phyloP scores from a whole-genome alignment of 768 basidiomycete species.

The Tricholoma terreum region DNA sequence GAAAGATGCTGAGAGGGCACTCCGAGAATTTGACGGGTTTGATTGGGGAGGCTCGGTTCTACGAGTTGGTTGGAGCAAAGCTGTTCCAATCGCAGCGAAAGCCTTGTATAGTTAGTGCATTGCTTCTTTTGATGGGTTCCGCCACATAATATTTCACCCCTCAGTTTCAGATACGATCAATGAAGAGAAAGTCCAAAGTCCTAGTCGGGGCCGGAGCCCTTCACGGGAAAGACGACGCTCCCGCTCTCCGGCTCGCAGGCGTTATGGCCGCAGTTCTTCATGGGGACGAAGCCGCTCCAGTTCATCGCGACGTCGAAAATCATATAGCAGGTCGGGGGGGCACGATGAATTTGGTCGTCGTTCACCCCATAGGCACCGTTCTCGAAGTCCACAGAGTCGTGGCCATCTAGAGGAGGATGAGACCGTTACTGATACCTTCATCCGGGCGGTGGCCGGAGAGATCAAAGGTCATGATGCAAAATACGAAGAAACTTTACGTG shows the following conservation, averaged over 20 bases:
- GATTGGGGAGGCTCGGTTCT: conserved; percentile 92
- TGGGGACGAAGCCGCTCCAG: conserved; percentile 42
- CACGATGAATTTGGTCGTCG: conserved; percentile 30
- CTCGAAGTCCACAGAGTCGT: conserved; percentile 48
- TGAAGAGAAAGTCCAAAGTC: conserved; percentile 20
- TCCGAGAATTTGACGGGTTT: conserved; percentile 87
- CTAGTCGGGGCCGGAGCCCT: conserved; percentile 33
- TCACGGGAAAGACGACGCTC: conserved; percentile 40
- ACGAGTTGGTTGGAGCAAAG: conserved; percentile 96
- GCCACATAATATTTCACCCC: background rate
- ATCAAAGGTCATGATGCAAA: conserved; percentile 76
- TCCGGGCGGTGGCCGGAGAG: conserved; percentile 82
- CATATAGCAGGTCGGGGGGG: conserved; percentile 29
- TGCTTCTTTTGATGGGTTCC: background rate
- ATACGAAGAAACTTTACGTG: conserved; percentile 72
- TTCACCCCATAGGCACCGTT: conserved; percentile 47
- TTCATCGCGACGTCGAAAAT: conserved; percentile 36
- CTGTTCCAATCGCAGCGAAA: conserved; percentile 80
- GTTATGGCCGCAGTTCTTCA: conserved; percentile 47
- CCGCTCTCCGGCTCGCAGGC: conserved; percentile 35
- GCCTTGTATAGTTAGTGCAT: conserved; percentile 69
- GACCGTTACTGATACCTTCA: conserved; percentile 78
- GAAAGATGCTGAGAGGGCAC: conserved; percentile 83
- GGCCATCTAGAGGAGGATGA: conserved; percentile 54
- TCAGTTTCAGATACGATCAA: conserved; percentile 17